Evolutionary conservation across 192 early-diverging fungal genomes (phyloP).

Genomic region (Entomortierella lignicola): DNA sequence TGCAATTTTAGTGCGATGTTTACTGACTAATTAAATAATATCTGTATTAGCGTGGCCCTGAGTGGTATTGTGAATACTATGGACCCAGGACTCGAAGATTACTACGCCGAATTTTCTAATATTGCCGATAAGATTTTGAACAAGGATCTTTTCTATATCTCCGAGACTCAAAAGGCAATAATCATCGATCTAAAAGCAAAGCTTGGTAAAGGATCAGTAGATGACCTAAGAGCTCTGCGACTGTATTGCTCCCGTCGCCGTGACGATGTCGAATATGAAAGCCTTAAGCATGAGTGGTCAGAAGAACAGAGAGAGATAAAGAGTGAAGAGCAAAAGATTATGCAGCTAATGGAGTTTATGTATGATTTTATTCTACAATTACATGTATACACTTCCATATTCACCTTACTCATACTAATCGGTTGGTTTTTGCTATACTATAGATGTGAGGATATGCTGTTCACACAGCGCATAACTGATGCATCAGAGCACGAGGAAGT

Average conservation of each 20-base stretch:
- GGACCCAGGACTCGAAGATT: neutral
- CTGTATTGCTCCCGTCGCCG: no score
- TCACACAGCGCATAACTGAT: neutral
- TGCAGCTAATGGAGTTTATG: no score
- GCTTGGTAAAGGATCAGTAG: no score
- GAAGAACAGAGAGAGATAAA: no score
- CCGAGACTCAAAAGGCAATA: neutral
- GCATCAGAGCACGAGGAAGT: slow-evolving; percentile 11
- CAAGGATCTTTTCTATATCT: neutral
- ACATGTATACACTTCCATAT: no score
- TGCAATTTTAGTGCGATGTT: no score
- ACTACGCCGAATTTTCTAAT: neutral
- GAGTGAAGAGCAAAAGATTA: no score
- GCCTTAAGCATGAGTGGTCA: no score
- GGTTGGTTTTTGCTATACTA: neutral
- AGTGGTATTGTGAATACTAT: neutral
- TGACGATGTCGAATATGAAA: no score
- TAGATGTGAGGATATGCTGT: slow-evolving; percentile 10
- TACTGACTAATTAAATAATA: no score
- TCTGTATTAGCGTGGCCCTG: neutral
- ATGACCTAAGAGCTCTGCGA: no score
- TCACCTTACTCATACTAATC: neutral
- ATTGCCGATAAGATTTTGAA: neutral
- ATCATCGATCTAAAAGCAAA: no score
- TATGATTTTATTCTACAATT: neutral